Evolutionary conservation across 495 filamentous ascomycete species (phyloP).

Genomic region (Tuber borchii): DNA sequence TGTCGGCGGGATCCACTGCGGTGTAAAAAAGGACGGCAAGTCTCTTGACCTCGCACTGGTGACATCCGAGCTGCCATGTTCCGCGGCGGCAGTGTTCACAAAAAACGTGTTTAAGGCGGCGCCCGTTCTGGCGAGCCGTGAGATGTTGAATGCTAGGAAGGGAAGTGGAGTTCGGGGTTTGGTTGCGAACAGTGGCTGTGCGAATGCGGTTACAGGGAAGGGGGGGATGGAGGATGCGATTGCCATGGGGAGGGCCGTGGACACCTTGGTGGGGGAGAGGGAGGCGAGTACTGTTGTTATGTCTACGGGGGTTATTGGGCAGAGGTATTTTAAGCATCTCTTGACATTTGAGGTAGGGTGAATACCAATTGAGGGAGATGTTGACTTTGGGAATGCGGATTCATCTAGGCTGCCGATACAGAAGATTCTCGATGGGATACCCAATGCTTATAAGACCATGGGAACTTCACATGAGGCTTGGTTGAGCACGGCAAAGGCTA

Average conservation of each 20-base stretch:
- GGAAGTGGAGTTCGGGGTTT: conserved; percentile 71
- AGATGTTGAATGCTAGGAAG: conserved; percentile 58
- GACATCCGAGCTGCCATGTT: conserved; percentile 76
- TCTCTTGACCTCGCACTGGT: conserved; percentile 84
- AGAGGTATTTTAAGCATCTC: conserved; percentile 53
- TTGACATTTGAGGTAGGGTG: neutral
- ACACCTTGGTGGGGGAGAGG: conserved; percentile 56
- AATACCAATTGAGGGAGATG: neutral
- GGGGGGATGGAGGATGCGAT: conserved; percentile 82
- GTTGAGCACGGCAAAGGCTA: conserved; percentile 79
- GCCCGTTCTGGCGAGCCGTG: conserved; percentile 74
- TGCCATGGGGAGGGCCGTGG: conserved; percentile 71
- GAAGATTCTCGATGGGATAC: conserved; percentile 79
- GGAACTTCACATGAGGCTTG: conserved; percentile 74
- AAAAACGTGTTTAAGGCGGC: conserved; percentile 98
- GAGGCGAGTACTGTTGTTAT: conserved; percentile 75
- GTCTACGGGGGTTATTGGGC: conserved; percentile 97
- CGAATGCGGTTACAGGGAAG: conserved; percentile 94
- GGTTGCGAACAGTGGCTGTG: conserved; percentile 91
- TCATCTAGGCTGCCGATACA: conserved; percentile 67
- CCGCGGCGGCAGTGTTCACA: conserved; percentile 92
- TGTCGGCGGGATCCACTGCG: conserved; percentile 80
- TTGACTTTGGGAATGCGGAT: conserved; percentile 18
- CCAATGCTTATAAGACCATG: conserved; percentile 62
- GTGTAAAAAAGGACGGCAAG: conserved; percentile 87